Evolutionary conservation across 2,329 filamentous ascomycete genomes (phyloP), one percentile per base, ranked within the genome.

Genomic region (Alternaria dauci): DNA sequence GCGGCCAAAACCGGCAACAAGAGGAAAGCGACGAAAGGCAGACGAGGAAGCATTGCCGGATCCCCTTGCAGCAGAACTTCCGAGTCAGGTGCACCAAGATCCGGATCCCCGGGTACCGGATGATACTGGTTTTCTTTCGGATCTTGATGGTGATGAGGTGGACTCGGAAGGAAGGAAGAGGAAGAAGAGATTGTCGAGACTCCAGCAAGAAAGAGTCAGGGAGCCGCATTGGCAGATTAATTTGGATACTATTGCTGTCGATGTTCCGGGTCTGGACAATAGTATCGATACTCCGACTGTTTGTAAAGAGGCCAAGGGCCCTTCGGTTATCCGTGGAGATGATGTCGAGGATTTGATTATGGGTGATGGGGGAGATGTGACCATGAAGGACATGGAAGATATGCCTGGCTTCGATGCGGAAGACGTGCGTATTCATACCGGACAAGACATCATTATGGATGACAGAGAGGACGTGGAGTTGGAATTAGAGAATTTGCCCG

Each of bases 61-160:
- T 14, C 32, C 46, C 3, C 30, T 9, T 2, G 18, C 18, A 34
- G 8, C 16, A 12, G 38, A 44, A 46, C 34, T n/a, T 3, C 52
- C 57, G 12, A 51, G 28, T 8, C 39, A 46, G 3, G 39, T 56
- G 7, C 44, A 56, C 1, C 46, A 50, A 14, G 57, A 59, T 2
- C 39, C 57, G 14, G 57, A 56, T 20, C 57, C 57, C 11, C 38
- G 57, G 20, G 46, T 34, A 16, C 44, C 57, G 5, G 52, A 59
- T 46, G 57, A 59, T 2, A 59, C 57, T 5, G 57, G 57, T 2
- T 59, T 59, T 32, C 44, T 59, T 4, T 59, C 57, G 30, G 57
- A 59, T n/a, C 46, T 56, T 2, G 57, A 59, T 14, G 30, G 52
- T 4, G 46, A 44, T 28, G 55, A 18, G 12, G 25, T 12, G 30